phyloP scores from a whole-genome alignment of 2,329 filamentous ascomycete genomes.

The Ceratocystis harringtonii region DNA sequence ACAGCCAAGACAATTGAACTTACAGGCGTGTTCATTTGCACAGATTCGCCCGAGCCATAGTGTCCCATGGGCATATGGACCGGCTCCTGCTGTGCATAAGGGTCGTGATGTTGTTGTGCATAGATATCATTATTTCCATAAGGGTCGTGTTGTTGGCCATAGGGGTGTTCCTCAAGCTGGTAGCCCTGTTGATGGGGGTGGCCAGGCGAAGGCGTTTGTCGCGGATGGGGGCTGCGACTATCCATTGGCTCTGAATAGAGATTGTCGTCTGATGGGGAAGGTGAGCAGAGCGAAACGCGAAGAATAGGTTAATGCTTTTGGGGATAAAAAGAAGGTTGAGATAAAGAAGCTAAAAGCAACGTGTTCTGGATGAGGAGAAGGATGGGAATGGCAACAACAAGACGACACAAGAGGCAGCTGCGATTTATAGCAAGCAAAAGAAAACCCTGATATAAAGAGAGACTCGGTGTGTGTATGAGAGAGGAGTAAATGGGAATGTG shows the following conservation, averaged over 20 bases:
- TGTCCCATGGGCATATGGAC: conserved; percentile 15
- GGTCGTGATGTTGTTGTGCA: conserved; percentile 8
- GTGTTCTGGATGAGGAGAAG: background rate
- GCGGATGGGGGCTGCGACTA: conserved; percentile 28
- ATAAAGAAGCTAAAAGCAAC: background rate
- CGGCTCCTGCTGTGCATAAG: conserved; percentile 8
- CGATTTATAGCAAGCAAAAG: background rate
- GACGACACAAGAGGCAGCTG: background rate
- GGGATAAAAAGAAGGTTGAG: background rate
- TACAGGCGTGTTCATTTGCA: conserved; percentile 75
- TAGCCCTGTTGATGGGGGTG: conserved; percentile 61
- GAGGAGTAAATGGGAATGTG: too few relatives aligned
- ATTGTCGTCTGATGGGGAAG: conserved; percentile 35
- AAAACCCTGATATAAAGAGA: background rate
- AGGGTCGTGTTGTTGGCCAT: conserved; percentile 32
- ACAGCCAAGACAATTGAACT: conserved; percentile 26
- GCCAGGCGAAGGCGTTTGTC: conserved; percentile 61
- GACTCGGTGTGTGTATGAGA: too few relatives aligned
- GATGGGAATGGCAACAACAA: background rate
- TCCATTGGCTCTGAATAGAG: conserved; percentile 48
- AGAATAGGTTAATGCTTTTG: background rate
- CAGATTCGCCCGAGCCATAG: conserved; percentile 48
- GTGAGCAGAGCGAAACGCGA: background rate
- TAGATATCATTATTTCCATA: conserved; percentile 37
- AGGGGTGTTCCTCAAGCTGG: conserved; percentile 67